These are phyloP conservation scores for Ophiognomonia clavigignenti-juglandacearum DNA, from an alignment of 2,329 filamentous ascomycete species.

Conservation along the genomic window DNA sequence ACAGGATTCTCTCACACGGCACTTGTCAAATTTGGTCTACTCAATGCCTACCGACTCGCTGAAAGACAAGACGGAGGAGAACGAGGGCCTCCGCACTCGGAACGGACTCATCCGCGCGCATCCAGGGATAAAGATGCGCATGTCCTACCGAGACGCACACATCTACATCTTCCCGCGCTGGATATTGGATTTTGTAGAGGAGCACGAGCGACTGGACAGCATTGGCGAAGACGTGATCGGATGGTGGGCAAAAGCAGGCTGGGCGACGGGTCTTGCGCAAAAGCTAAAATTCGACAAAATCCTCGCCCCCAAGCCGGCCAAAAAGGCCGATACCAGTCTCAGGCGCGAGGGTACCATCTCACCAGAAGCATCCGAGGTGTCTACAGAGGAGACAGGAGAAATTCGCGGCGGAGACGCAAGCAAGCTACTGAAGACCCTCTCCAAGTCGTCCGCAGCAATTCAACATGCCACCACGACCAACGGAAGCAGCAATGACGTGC, in stretches of 20 bases:
- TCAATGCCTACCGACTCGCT: constrained; percentile 85
- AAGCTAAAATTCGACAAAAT: constrained; percentile 72
- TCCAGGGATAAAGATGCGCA: constrained; percentile 73
- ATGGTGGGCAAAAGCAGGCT: constrained; percentile 92
- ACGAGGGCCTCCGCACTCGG: constrained; percentile 68
- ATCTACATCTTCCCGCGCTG: constrained; percentile 92
- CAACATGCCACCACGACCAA: neutral
- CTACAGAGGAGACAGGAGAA: constrained; percentile 16
- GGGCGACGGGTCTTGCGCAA: constrained; percentile 75
- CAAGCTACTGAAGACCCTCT: neutral
- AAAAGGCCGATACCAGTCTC: constrained; percentile 26
- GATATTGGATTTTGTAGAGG: constrained; percentile 77
- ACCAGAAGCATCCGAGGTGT: constrained; percentile 16
- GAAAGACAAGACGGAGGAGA: constrained; percentile 74
- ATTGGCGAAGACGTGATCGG: constrained; percentile 88
- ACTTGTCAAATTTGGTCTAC: constrained; percentile 75
- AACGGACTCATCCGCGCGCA: constrained; percentile 72
- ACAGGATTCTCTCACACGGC: constrained; percentile 59
- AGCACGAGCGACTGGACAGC: constrained; percentile 78
- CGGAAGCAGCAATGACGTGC: constrained; percentile 48
- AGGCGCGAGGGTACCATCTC: constrained; percentile 25
- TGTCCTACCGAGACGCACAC: constrained; percentile 82
- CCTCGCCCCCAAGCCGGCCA: constrained; percentile 38
- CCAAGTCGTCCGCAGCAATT: neutral
- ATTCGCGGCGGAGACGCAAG: neutral